Evolutionary conservation across 2,329 filamentous ascomycete genomes (phyloP).

Genomic region (Phialophora macrospora): DNA sequence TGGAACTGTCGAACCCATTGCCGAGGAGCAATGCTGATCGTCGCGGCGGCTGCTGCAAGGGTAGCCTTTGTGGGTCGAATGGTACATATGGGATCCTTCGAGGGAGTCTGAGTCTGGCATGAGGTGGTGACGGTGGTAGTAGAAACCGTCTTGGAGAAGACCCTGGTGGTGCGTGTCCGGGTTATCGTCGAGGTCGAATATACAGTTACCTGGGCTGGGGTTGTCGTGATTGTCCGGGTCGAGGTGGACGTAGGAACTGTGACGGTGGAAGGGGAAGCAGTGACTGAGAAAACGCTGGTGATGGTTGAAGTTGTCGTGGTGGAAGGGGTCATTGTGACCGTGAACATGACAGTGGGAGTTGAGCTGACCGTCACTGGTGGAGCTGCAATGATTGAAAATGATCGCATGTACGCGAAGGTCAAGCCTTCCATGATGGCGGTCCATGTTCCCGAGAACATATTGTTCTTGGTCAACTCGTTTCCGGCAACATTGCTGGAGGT

Average conservation of each 20-base stretch:
- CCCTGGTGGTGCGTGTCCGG: slow-evolving; percentile 25
- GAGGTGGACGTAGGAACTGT: slow-evolving; percentile 32
- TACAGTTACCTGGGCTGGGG: slow-evolving; percentile 29
- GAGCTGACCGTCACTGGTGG: slow-evolving; percentile 31
- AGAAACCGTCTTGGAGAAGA: slow-evolving; percentile 27
- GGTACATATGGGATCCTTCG: slow-evolving; percentile 32
- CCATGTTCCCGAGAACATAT: slow-evolving; percentile 37
- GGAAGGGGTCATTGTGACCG: slow-evolving; percentile 28
- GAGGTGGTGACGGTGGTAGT: slow-evolving; percentile 31
- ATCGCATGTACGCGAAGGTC: slow-evolving; percentile 36
- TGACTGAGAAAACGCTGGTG: slow-evolving; percentile 29
- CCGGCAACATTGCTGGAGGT: slow-evolving; percentile 32
- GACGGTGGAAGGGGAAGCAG: slow-evolving; percentile 26
- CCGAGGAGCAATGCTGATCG: slow-evolving; percentile 11
- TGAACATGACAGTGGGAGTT: slow-evolving; percentile 34
- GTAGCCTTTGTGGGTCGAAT: slow-evolving; percentile 32
- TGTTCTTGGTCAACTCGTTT: slow-evolving; percentile 31
- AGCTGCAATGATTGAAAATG: slow-evolving; percentile 34
- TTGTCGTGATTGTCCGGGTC: slow-evolving; percentile 30
- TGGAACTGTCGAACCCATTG: slow-evolving; percentile 6
- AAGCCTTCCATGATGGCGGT: slow-evolving; percentile 36
- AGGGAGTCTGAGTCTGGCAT: slow-evolving; percentile 26
- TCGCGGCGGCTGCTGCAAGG: slow-evolving; percentile 21
- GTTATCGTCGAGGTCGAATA: slow-evolving; percentile 30
- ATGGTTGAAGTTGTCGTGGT: slow-evolving; percentile 31